Evolutionary conservation across 805 yeast species (phyloP), one percentile per base, ranked within the genome.

Genomic region (Cephaloascus albidus): DNA sequence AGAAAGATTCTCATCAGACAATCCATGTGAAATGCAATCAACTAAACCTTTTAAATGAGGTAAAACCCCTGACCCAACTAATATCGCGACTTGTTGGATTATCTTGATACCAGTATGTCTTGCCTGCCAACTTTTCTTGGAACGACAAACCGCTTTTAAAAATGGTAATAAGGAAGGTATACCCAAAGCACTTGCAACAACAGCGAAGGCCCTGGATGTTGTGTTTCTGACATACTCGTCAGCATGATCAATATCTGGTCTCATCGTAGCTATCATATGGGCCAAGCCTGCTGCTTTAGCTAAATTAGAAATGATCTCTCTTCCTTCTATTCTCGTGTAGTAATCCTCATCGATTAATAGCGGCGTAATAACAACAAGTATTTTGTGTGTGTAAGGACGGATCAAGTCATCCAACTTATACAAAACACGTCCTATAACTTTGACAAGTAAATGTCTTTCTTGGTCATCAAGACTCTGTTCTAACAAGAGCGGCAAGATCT

Each of bases 231-330:
- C 79, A 48, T 78, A 80, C 48, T 88, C 96, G 51, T 89, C 96
- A 8, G 71, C 71, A 49, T 83, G 78, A 47, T 84, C 95, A 35
- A 93, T 72, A 55, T 87, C 94, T 0, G 93, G 86, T 39, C 95
- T 67, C 54, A 90, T 62, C 1, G 80, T 74, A 1, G 86, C 68
- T n/a, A 93, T 76, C 76, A 88, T 81, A 26, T 77, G 78, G 0
- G 88, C 73, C 27, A 89, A 59, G 0, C 97, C 97, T 2, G 85
- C 89, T 1, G 93, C 85, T 45, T 78, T 82, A 3, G 95, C 65
- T 17, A 90, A 60, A 43, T 75, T 81, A 0, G 89, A 70, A 15
- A 88, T 73, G 20, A 87, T 75, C 44, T 87, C 95, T 36, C 85
- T 68, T 2, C 95, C 93, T 53, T 85, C 93, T 3, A 74, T 57